A percentile compares a stretch with the other conserved stretches of the same genome.
Evolutionary conservation across 2,329 filamentous ascomycete genomes (phyloP).

Genomic region (Pseudopithomyces chartarum): DNA sequence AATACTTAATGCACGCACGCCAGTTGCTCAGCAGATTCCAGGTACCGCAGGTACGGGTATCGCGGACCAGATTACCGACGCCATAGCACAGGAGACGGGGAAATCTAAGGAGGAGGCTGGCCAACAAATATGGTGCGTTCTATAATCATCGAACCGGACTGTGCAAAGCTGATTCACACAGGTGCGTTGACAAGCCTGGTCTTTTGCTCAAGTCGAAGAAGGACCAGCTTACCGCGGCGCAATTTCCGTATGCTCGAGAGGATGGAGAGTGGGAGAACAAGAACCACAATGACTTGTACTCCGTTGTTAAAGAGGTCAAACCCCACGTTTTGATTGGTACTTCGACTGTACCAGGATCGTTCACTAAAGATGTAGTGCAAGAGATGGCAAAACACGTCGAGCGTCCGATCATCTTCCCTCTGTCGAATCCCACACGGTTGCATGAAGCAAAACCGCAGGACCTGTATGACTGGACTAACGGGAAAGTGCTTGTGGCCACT

Average conservation of each 20-base stretch:
- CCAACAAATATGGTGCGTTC: constrained; percentile 73
- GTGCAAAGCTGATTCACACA: constrained; percentile 40
- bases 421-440: constrained; percentile 83
- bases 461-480: constrained; percentile 77
- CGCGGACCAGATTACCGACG: constrained; percentile 81
- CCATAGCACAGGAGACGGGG: constrained; percentile 70
- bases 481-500: constrained; percentile 78
- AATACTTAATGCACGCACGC: neutral
- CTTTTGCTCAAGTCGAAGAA: constrained; percentile 69
- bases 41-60: constrained; percentile 85
- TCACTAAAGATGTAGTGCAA: constrained; percentile 73
- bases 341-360: constrained; percentile 76
- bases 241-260: constrained; percentile 69
- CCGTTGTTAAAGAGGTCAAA: constrained; percentile 71
- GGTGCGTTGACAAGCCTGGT: constrained; percentile 82
- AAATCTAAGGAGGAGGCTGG: constrained; percentile 75
- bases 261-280: constrained; percentile 67
- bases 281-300: constrained; percentile 63
- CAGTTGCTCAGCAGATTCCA: constrained; percentile 33
- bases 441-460: constrained; percentile 82
- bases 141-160: neutral
- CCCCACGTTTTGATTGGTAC: constrained; percentile 86
- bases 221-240: constrained; percentile 67
- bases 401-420: constrained; percentile 83
- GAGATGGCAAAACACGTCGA: constrained; percentile 77